Percentiles rank a stretch among this genome's conserved stretches.
phyloP scores from a whole-genome alignment of 495 filamentous ascomycete genomes.

The Aspergillus conjunctus region DNA sequence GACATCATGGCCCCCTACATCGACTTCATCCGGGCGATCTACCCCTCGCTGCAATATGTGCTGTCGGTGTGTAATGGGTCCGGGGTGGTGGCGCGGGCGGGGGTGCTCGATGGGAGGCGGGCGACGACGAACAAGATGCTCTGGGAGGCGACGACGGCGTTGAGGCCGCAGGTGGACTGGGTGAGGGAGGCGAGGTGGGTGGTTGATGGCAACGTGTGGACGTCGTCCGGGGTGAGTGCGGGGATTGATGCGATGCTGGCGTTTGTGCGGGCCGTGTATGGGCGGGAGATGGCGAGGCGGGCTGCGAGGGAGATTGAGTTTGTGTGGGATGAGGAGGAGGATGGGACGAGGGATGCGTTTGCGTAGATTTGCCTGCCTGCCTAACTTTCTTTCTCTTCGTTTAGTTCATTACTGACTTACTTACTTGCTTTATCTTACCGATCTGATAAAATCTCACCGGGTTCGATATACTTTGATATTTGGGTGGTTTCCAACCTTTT shows the following conservation, averaged over 20 bases:
- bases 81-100: conserved; percentile 52
- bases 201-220: conserved; percentile 68
- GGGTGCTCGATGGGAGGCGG: conserved; percentile 57
- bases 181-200: conserved; percentile 65
- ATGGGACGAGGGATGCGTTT: conserved; percentile 10
- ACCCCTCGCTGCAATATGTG: conserved; percentile 54
- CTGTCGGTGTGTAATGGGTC: conserved; percentile 65
- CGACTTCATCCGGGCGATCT: conserved; percentile 46
- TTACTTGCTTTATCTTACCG: too few species aligned
- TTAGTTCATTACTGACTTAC: too few species aligned
- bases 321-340: conserved; percentile 6
- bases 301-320: conserved; percentile 12
- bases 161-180: conserved; percentile 57
- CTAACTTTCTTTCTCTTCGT: too few species aligned
- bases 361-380: background rate
- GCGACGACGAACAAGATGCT: conserved; percentile 56
- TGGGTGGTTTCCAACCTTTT: conserved; percentile 11
- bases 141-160: conserved; percentile 31
- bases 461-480: too few species aligned
- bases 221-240: conserved; percentile 60
- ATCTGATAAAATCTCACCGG: too few species aligned
- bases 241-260: conserved; percentile 62
- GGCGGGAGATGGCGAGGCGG: background rate
- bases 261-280: conserved; percentile 17
- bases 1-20: conserved; percentile 34